Evolutionary conservation across 192 early-diverging fungal species (phyloP).

Genomic region (Rhizophagus sp.): DNA sequence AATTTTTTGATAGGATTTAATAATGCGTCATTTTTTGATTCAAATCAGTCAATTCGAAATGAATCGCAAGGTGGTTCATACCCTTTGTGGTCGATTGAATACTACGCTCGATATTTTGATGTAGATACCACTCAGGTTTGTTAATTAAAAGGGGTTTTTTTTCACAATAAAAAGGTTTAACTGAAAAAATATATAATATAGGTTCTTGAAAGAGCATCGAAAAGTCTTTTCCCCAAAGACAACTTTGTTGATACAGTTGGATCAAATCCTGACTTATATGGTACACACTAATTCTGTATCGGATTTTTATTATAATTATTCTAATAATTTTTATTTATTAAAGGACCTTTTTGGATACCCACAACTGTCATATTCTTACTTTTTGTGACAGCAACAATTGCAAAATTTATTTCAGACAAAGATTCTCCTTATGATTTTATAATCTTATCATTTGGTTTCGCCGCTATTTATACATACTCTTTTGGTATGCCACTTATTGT

Average conservation of each 20-base stretch:
- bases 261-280: conserved; percentile 93
- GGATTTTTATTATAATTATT: conserved; percentile 10
- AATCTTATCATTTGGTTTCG: conserved; percentile 77
- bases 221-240: conserved; percentile 71
- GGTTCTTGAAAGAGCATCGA: conserved; percentile 71
- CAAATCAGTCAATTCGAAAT: conserved; percentile 29
- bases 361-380: conserved; percentile 96
- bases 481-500: conserved; percentile 69
- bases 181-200: conserved; percentile 25
- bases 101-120: conserved; percentile 89
- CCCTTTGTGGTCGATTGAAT: conserved; percentile 87
- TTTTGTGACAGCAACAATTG: conserved; percentile 91
- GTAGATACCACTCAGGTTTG: conserved; percentile 86
- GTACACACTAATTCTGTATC: conserved; percentile 38
- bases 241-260: conserved; percentile 80
- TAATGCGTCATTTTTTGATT: conserved; percentile 36
- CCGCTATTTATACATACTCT: conserved; percentile 82
- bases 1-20: conserved; percentile 7
- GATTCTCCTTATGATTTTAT: conserved; percentile 78
- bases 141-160: not conserved
- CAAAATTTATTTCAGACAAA: conserved; percentile 63
- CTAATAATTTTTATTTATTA: conserved; percentile 3
- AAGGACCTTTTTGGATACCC: conserved; percentile 96
- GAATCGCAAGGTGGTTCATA: conserved; percentile 35
- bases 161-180: no score